Conservation (phyloP, 2,329 filamentous ascomycete genomes). For the Clarireedia paspali region DNA sequence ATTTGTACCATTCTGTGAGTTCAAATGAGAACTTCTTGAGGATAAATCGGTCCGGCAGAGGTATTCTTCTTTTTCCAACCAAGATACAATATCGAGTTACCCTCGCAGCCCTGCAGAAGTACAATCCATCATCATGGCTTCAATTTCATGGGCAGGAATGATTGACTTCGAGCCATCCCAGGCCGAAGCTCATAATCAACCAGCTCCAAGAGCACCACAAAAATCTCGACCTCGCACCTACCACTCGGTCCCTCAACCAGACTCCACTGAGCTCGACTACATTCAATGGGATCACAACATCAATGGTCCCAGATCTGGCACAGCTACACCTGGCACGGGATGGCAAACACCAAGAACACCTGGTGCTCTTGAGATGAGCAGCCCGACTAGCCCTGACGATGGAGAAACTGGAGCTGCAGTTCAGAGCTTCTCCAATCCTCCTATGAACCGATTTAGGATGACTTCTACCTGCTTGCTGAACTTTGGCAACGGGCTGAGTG, state of each 20-base stretch:
- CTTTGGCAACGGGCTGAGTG: constrained; percentile 64
- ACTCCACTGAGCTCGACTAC: constrained; percentile 24
- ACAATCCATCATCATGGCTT: constrained; percentile 14
- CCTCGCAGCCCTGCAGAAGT: background rate
- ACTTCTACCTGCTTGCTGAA: constrained; percentile 56
- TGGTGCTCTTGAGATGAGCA: constrained; percentile 41
- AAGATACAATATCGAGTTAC: background rate
- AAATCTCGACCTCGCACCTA: constrained; percentile 25
- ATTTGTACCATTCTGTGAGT: too few relatives aligned
- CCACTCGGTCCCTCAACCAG: constrained; percentile 23
- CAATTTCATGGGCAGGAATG: constrained; percentile 21
- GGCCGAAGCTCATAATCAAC: constrained; percentile 8
- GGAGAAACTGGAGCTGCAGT: constrained; percentile 36
- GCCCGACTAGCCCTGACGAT: constrained; percentile 39
- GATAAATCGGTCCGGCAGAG: too few relatives aligned
- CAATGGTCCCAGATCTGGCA: constrained; percentile 15
- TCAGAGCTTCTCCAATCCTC: constrained; percentile 50
- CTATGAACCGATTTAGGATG: constrained; percentile 65
- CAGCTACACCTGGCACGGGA: constrained; percentile 13
- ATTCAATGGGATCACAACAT: constrained; percentile 12
- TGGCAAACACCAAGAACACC: constrained; percentile 18
- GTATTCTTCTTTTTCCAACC: too few relatives aligned
- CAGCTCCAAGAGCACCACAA: constrained; percentile 20
- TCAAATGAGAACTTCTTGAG: too few relatives aligned
- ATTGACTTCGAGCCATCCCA: constrained; percentile 21